phyloP scores from a whole-genome alignment of 805 yeast genomes.

The Pichia rugopelliculosa region DNA sequence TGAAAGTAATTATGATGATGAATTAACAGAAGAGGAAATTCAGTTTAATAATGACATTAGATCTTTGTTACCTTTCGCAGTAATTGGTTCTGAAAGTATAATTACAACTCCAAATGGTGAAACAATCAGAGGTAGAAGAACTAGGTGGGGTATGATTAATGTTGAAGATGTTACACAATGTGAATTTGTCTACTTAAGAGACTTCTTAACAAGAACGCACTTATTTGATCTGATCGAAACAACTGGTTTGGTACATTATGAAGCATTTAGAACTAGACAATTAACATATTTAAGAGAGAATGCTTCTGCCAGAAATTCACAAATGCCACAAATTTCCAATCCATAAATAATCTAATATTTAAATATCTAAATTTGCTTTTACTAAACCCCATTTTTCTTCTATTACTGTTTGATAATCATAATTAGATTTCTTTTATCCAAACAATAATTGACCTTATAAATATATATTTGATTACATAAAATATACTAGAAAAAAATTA shows the following conservation, averaged over 20 bases:
- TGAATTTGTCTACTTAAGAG: constrained; percentile 90
- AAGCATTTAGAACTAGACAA: constrained; percentile 88
- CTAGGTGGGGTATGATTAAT: constrained; percentile 89
- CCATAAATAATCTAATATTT: background rate
- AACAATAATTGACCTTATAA: background rate
- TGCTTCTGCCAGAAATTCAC: constrained; percentile 41
- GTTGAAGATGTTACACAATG: constrained; percentile 93
- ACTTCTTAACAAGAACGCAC: constrained; percentile 91
- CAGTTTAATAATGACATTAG: constrained; percentile 70
- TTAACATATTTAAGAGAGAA: constrained; percentile 89
- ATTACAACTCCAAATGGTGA: constrained; percentile 66
- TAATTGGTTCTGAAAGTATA: constrained; percentile 82
- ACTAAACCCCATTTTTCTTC: background rate
- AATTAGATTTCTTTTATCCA: background rate
- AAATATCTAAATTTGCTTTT: background rate
- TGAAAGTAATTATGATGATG: constrained; percentile 36
- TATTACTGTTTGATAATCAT: constrained; percentile 4
- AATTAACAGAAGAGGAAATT: constrained; percentile 58
- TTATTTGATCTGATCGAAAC: constrained; percentile 93
- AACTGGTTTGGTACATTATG: constrained; percentile 82
- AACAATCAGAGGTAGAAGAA: constrained; percentile 80
- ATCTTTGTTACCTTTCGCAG: constrained; percentile 83
- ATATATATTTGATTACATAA: background rate
- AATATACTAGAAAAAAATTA: background rate
- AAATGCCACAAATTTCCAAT: constrained; percentile 16